phyloP scores from a whole-genome alignment of 768 basidiomycete species.

The Mycena olivaceomarginata region DNA sequence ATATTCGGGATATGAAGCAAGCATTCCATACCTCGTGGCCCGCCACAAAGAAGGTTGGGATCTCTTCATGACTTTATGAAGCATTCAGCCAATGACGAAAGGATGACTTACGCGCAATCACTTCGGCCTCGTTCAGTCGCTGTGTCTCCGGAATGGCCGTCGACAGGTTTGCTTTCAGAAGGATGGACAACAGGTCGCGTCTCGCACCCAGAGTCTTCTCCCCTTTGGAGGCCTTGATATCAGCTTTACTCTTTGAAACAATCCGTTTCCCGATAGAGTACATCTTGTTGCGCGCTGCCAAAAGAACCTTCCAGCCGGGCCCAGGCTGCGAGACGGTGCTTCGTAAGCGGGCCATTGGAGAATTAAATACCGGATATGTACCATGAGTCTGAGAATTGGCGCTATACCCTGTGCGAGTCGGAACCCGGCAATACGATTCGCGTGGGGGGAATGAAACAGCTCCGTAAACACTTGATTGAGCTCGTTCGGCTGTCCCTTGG shows the following conservation, averaged over 20 bases:
- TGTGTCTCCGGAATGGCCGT: constrained; percentile 64
- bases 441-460: constrained; percentile 45
- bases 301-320: constrained; percentile 22
- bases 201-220: constrained; percentile 49
- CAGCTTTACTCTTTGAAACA: constrained; percentile 59
- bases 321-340: background rate
- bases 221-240: constrained; percentile 46
- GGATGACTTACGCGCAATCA: constrained; percentile 54
- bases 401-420: constrained; percentile 47
- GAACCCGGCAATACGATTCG: constrained; percentile 24
- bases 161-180: constrained; percentile 71
- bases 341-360: background rate
- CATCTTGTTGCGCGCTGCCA: constrained; percentile 54
- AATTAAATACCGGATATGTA: constrained; percentile 54
- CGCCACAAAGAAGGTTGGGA: constrained; percentile 64
- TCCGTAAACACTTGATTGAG: constrained; percentile 56
- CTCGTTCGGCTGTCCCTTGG: constrained; percentile 50
- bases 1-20: background rate
- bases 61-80: constrained; percentile 50
- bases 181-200: constrained; percentile 68
- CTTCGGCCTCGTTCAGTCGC: constrained; percentile 67
- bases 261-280: constrained; percentile 61
- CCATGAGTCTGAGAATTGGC: constrained; percentile 53
- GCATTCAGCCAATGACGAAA: background rate
- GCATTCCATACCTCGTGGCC: constrained; percentile 50